phyloP scores from a whole-genome alignment of 1,284 basidiomycete species.

The Ustilago tritici region DNA sequence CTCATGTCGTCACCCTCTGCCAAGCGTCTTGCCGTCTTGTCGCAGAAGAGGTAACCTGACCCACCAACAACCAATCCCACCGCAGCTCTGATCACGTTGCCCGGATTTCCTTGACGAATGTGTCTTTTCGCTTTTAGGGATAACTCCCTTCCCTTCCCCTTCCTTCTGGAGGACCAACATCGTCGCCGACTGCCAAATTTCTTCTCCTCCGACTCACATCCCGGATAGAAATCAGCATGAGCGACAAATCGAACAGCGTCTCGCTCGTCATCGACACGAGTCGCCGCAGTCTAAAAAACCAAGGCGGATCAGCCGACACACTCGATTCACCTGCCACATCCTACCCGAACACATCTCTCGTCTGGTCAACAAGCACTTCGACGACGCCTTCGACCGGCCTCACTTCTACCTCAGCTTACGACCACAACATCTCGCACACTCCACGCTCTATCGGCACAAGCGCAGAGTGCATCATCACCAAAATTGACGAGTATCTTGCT shows the following conservation, averaged over 20 bases:
- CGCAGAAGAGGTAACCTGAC: not conserved
- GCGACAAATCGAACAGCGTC: slow-evolving; percentile 3
- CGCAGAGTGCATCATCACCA: slow-evolving; percentile 24
- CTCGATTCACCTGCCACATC: not conserved
- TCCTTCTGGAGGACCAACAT: not conserved
- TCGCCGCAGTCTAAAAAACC: slow-evolving; percentile 8
- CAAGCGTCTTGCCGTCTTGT: too few relatives aligned
- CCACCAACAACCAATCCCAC: not conserved
- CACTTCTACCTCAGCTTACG: not conserved
- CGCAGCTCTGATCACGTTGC: not conserved
- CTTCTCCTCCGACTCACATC: not conserved
- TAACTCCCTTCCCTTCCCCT: not conserved
- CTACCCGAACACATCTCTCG: not conserved
- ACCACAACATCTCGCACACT: not conserved
- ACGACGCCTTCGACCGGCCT: slow-evolving; percentile 7
- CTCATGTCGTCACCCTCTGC: not conserved
- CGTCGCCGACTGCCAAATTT: not conserved
- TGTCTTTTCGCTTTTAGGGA: not conserved
- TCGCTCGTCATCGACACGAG: slow-evolving; percentile 37
- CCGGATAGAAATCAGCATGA: not conserved
- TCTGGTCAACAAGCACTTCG: slow-evolving; percentile 10
- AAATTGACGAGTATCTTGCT: slow-evolving; percentile 46
- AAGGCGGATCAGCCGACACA: not conserved
- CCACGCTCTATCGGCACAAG: not conserved
- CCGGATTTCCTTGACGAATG: not conserved